phyloP scores from a whole-genome alignment of 1,284 basidiomycete species.

The Rhodotorula sp. region DNA sequence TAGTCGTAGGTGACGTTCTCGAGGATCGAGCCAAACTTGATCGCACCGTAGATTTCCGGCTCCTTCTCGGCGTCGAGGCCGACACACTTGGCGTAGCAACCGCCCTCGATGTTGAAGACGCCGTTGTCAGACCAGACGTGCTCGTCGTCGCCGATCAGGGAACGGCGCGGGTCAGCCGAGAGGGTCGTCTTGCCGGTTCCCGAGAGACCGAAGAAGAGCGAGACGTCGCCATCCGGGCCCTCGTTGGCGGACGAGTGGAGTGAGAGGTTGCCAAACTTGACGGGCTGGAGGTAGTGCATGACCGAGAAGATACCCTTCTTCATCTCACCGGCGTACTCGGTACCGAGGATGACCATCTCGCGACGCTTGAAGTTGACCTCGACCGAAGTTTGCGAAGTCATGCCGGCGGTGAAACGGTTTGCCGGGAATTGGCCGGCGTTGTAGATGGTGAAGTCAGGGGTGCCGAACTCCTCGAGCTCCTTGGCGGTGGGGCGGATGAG shows the following conservation, averaged over 20 bases:
- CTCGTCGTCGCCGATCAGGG: constrained; percentile 94
- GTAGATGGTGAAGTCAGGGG: constrained; percentile 99
- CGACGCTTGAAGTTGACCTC: constrained; percentile 99
- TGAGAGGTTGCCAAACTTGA: constrained; percentile 97
- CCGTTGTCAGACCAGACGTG: constrained; percentile 97
- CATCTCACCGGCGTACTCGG: constrained; percentile 99
- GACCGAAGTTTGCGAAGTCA: constrained; percentile 97
- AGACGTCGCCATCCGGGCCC: constrained; percentile 86
- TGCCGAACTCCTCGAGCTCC: constrained; percentile 92
- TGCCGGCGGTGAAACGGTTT: constrained; percentile 99
- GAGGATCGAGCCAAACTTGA: constrained; percentile 84
- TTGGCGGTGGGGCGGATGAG: constrained; percentile 95
- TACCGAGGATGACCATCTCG: constrained; percentile 99
- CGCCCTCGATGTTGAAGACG: constrained; percentile 99
- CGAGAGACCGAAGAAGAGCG: constrained; percentile 98
- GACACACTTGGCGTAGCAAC: constrained; percentile 97
- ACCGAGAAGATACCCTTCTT: constrained; percentile 99
- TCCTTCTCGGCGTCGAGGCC: constrained; percentile 94
- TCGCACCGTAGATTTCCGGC: constrained; percentile 95
- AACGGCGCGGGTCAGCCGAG: constrained; percentile 84
- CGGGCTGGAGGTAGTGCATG: constrained; percentile 99
- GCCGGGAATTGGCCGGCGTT: constrained; percentile 99
- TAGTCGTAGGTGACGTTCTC: constrained; percentile 99
- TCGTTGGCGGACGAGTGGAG: constrained; percentile 99
- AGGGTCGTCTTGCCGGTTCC: constrained; percentile 98